phyloP scores from a whole-genome alignment of 306 rosid genomes.

The Erythrophleum fordii region DNA sequence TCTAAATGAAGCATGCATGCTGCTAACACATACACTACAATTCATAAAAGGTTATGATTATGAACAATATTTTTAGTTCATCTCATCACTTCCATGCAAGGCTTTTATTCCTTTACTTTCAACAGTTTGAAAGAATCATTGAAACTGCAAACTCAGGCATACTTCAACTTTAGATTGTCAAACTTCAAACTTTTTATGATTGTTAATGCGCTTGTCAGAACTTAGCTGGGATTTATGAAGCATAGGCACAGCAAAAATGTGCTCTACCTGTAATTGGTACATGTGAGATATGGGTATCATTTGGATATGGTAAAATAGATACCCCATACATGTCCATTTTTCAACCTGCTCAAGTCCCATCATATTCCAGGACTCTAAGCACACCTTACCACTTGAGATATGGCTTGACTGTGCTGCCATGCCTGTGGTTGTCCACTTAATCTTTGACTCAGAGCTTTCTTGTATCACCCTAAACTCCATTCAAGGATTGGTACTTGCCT shows the following conservation, averaged over 20 bases:
- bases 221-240: slow-evolving; percentile 25
- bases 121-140: slow-evolving; percentile 19
- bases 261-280: neutral
- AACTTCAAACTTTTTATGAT: slow-evolving; percentile 20
- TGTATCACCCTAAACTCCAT: neutral
- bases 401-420: neutral
- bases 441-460: neutral
- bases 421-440: neutral
- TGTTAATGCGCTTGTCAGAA: slow-evolving; percentile 23
- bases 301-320: neutral
- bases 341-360: neutral
- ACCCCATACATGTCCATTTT: neutral
- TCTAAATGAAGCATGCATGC: slow-evolving; percentile 27
- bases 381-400: neutral
- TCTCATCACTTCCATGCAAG: slow-evolving; percentile 20
- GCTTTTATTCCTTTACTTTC: slow-evolving; percentile 19
- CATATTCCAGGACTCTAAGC: neutral
- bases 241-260: neutral
- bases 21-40: slow-evolving; percentile 11
- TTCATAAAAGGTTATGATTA: slow-evolving; percentile 18
- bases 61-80: slow-evolving; percentile 25
- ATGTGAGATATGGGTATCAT: neutral
- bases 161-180: slow-evolving; percentile 21
- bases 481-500: neutral
- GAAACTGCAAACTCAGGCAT: slow-evolving; percentile 24